Conservation (phyloP, 1,284 basidiomycete genomes). For the Meira nashicola region DNA sequence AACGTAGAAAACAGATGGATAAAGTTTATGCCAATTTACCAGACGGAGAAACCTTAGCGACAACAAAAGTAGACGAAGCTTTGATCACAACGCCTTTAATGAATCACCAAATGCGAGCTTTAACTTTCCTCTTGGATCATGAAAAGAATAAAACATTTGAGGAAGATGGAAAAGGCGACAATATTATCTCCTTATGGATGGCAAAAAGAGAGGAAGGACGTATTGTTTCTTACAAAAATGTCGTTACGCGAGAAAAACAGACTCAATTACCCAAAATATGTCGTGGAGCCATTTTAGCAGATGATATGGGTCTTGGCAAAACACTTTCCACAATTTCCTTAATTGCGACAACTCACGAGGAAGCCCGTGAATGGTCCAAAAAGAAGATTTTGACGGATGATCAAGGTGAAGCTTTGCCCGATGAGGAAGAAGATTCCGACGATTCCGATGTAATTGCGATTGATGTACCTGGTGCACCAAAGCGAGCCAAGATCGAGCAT, state of each 20-base stretch:
- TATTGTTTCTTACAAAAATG: constrained; percentile 56
- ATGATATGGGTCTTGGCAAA: constrained; percentile 86
- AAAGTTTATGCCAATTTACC: constrained; percentile 83
- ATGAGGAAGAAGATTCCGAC: constrained; percentile 7
- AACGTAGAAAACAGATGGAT: constrained; percentile 87
- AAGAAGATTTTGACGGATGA: neutral
- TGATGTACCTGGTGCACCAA: constrained; percentile 24
- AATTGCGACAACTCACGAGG: constrained; percentile 74
- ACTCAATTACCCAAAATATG: constrained; percentile 63
- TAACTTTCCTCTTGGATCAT: constrained; percentile 91
- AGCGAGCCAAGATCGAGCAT: constrained; percentile 60
- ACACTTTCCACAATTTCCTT: constrained; percentile 88
- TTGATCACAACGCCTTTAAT: constrained; percentile 85
- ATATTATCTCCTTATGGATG: constrained; percentile 74
- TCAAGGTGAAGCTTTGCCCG: neutral
- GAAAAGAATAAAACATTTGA: constrained; percentile 57
- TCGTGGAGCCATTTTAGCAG: constrained; percentile 77
- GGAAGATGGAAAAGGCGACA: constrained; percentile 17
- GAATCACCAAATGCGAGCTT: constrained; percentile 94
- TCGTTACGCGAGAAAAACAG: constrained; percentile 76
- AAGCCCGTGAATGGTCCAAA: constrained; percentile 57
- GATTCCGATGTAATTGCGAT: constrained; percentile 14
- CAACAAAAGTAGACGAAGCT: constrained; percentile 70
- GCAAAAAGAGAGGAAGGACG: constrained; percentile 52
- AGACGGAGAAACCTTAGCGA: constrained; percentile 76